Base-by-base conservation (phyloP, 208 protist genomes). In the Leptomonas seymouri region DNA sequence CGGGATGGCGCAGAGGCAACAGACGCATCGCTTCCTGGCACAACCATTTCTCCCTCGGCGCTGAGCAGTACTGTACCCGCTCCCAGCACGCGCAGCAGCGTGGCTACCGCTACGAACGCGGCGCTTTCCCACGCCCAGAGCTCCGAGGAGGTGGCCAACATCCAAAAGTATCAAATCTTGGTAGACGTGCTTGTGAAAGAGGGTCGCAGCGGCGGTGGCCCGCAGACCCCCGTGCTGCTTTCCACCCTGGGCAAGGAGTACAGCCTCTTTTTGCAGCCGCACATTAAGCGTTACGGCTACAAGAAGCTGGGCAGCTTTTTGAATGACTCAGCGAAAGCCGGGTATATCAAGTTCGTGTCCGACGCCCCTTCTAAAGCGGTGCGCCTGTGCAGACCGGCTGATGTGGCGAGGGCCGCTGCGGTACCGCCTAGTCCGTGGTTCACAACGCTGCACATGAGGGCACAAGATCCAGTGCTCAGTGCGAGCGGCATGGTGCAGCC, bases 231-330 rank as follows among this genome's bases (percentile, higher is more conserved):
- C 0, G 85, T 94, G 44, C 81, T 96, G 21, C 79, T 96, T n/a
- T 96, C 91, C 23, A 94, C 89, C 0, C 76, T 96, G 5, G 91
- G 91, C 41, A 96, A 96, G 62, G 91, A 94, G 63, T 91, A 96
- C 74, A 81, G 73, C 39, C 60, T 79, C 34, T 78, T 83, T 46
- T 81, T 96, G 11, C 82, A 86, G 11, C 84, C 85, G 27, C 56
- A 80, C 42, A 57, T 93, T 34, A 64, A 74, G 48, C 77, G 65
- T 20, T 82, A 84, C 66, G 81, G 86, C 12, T 94, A 93, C 86
- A 88, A 88, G 69, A 90, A 91, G 76, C 71, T 96, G 20, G 89
- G 91, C 25, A 69, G 60, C 66, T 96, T 91, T 70, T 57, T 96
- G 23, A 93, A 91, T 62, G 89, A 90, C 59, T 89, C 91, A 3